Evolutionary conservation across 345 rosid species (phyloP), one percentile per base, ranked within the genome.

Genomic region (Nephelium lappaceum): DNA sequence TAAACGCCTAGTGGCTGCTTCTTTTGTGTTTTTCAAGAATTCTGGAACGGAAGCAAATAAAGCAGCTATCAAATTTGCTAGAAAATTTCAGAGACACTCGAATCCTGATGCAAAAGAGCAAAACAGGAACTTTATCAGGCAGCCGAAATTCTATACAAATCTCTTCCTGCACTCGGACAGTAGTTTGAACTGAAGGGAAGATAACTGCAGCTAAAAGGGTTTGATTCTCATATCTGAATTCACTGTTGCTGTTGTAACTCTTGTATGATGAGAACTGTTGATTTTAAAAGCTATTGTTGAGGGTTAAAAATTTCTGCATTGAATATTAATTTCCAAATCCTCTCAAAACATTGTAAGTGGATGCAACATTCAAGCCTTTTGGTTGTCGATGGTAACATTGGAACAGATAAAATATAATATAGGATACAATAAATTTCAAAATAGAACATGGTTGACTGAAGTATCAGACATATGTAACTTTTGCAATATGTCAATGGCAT

Each of bases 11-110:
- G 98, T 96, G 81, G 91, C 84, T 10, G 77, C 68, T 57, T 94
- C 97, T 14, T 96, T 94, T 24, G 95, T 93, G 21, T 96, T 94
- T 80, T 96, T 94, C 80, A 65, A 93, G 10, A 96, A 94, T 82
- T 90, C 98, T 65, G 99, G 99, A 72, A 88, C 98, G 0, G 99
- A 96, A 86, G 97, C 99, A 73, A 96, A 96, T 80, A 97, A 96
- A 85, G 98, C 98, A 24, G 98, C 99, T 16, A 93, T 96, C 64
- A 96, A 96, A 84, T 96, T 96, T 77, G 88, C 97, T 3, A 85
- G 97, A 80, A 96, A 96, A 80, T 94, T 89, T 55, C 97, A 96
- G 85, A 88, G 97, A 78, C 82, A 83, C 77, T 74, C 82, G 16
- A 73, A 89, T 53, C 97, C 97, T 2, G 84, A 83, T 72, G 86